A percentile compares a stretch with the other conserved stretches of the same genome.
Evolutionary conservation across 164 flowering plant species (phyloP).

Genomic region (Vitis cinerea): DNA sequence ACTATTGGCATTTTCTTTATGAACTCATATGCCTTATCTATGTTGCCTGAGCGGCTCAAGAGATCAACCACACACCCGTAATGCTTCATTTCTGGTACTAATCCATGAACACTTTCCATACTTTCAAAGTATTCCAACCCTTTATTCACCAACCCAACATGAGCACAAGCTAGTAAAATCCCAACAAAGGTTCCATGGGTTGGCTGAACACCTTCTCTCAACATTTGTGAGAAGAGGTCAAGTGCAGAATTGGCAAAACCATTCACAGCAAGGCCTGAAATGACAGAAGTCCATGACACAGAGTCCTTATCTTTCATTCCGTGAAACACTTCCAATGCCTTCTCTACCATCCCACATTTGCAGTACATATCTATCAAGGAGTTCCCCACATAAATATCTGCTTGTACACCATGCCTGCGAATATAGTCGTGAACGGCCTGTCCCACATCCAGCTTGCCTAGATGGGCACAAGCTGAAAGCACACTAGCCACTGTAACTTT

Average conservation of each 20-base stretch:
- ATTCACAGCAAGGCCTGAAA: conserved; percentile 69
- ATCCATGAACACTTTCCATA: conserved; percentile 46
- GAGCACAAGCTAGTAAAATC: conserved; percentile 63
- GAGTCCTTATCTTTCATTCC: conserved; percentile 52
- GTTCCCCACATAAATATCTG: conserved; percentile 59
- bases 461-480: conserved; percentile 72
- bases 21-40: conserved; percentile 55
- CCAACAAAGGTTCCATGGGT: conserved; percentile 64
- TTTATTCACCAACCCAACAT: conserved; percentile 60
- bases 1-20: conserved; percentile 46
- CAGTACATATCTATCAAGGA: conserved; percentile 76
- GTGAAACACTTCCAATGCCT: conserved; percentile 53
- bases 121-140: conserved; percentile 55
- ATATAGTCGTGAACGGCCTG: conserved; percentile 52
- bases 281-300: conserved; percentile 72
- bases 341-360: conserved; percentile 61
- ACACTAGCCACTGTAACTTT: conserved; percentile 54
- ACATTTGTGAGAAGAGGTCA: conserved; percentile 54
- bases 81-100: conserved; percentile 66
- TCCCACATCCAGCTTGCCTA: conserved; percentile 59
- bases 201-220: conserved; percentile 44
- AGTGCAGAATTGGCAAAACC: conserved; percentile 53
- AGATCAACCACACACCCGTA: conserved; percentile 79
- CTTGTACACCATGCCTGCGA: conserved; percentile 26
- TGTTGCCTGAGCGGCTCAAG: conserved; percentile 55